Evolutionary conservation across 805 yeast genomes (phyloP).

Genomic region (Candida anglica): DNA sequence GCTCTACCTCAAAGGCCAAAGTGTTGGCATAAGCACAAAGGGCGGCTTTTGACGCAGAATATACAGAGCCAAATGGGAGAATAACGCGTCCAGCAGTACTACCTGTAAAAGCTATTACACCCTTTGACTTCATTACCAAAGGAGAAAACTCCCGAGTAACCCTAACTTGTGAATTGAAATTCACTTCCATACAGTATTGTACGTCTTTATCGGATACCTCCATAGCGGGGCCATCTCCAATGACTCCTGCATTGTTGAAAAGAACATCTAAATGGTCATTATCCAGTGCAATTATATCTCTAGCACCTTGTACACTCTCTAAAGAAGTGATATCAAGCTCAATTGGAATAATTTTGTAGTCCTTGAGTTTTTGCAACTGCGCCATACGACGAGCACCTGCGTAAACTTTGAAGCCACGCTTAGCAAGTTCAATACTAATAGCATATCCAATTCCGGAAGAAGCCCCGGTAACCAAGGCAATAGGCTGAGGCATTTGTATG

Average conservation of each 20-base stretch:
- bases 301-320: constrained; percentile 22
- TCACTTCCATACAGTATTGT: constrained; percentile 22
- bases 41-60: constrained; percentile 30
- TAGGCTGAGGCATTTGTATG: no score
- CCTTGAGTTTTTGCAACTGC: constrained; percentile 22
- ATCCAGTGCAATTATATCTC: constrained; percentile 16
- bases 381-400: constrained; percentile 29
- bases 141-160: constrained; percentile 28
- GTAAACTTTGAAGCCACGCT: constrained; percentile 36
- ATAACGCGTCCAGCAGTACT: constrained; percentile 30
- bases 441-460: constrained; percentile 50
- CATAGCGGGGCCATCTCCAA: constrained; percentile 18
- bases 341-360: constrained; percentile 23
- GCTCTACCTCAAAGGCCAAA: constrained; percentile 11
- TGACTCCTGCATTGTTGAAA: constrained; percentile 41
- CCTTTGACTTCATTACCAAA: constrained; percentile 26
- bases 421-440: constrained; percentile 37
- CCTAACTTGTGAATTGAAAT: constrained; percentile 36
- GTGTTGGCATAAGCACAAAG: constrained; percentile 12
- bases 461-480: constrained; percentile 52
- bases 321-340: constrained; percentile 32
- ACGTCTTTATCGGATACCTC: constrained; percentile 24
- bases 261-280: constrained; percentile 27
- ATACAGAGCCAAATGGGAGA: constrained; percentile 27
- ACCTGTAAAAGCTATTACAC: constrained; percentile 34